Percentiles rank a stretch among this genome's conserved stretches.
Conservation (phyloP, 805 yeast species). For the Alloascoidea africana region DNA sequence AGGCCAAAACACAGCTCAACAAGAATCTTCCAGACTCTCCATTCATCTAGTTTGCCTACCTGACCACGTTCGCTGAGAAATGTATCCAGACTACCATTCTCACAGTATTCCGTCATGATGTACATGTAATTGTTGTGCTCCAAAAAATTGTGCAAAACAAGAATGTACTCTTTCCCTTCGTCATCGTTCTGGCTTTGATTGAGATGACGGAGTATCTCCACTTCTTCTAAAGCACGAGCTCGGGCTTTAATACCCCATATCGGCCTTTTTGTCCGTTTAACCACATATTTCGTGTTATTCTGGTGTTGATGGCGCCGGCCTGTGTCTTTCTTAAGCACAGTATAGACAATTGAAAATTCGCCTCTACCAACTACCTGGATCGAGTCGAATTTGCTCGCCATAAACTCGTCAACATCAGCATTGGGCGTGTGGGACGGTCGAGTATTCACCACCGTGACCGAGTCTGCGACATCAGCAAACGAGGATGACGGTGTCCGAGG, state of each 20-base stretch:
- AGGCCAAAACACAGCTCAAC: conserved; percentile 73
- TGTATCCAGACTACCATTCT: conserved; percentile 77
- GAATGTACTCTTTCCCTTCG: conserved; percentile 64
- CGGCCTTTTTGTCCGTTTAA: conserved; percentile 69
- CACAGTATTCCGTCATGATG: conserved; percentile 91
- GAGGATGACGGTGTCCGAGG: conserved; percentile 3
- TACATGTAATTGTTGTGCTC: conserved; percentile 57
- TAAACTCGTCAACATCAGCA: conserved; percentile 21
- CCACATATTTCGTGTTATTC: conserved; percentile 50
- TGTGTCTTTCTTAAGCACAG: conserved; percentile 48
- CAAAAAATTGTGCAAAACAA: conserved; percentile 78
- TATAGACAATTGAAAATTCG: conserved; percentile 80
- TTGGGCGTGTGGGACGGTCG: background rate
- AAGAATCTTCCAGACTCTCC: conserved; percentile 94
- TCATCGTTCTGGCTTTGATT: conserved; percentile 17
- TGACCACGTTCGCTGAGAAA: conserved; percentile 69
- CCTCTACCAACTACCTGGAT: conserved; percentile 70
- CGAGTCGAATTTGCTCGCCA: conserved; percentile 39
- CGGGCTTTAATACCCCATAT: conserved; percentile 43
- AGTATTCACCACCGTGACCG: conserved; percentile 3
- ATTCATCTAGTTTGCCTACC: conserved; percentile 74
- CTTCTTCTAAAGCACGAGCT: conserved; percentile 55
- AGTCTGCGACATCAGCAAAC: conserved; percentile 4
- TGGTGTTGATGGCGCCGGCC: conserved; percentile 6
- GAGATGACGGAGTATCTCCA: conserved; percentile 35